phyloP scores from a whole-genome alignment of 768 basidiomycete genomes.

The Kwoniella newhampshirensis region DNA sequence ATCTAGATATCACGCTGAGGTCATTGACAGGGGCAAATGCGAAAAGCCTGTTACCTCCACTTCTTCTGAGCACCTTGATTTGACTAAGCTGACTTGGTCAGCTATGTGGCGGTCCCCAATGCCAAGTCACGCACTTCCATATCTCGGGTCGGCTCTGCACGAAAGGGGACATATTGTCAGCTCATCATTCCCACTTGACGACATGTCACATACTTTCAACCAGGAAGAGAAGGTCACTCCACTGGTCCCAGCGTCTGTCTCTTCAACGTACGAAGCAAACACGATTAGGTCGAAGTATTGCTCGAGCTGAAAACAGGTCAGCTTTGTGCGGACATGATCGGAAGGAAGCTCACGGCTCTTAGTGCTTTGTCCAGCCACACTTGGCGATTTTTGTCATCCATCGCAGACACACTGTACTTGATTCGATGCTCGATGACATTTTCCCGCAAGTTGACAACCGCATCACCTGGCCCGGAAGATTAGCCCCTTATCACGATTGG shows the following conservation, averaged over 20 bases:
- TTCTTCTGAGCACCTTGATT: slow-evolving; percentile 78
- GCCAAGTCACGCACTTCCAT: slow-evolving; percentile 83
- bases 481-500: neutral
- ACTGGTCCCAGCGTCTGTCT: slow-evolving; percentile 60
- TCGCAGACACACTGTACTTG: slow-evolving; percentile 77
- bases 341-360: slow-evolving; percentile 31
- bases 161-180: too few relatives aligned
- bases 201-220: slow-evolving; percentile 65
- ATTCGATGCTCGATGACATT: slow-evolving; percentile 79
- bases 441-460: slow-evolving; percentile 87
- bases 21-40: slow-evolving; percentile 92
- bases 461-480: slow-evolving; percentile 65
- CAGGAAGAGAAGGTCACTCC: slow-evolving; percentile 75
- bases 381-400: slow-evolving; percentile 62
- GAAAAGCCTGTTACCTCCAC: slow-evolving; percentile 73
- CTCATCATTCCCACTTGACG: too few relatives aligned
- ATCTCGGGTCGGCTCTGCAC: slow-evolving; percentile 78
- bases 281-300: slow-evolving; percentile 82
- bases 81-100: slow-evolving; percentile 60
- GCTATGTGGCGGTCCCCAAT: too few relatives aligned
- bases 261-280: slow-evolving; percentile 82
- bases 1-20: slow-evolving; percentile 60
- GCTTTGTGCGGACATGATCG: neutral
- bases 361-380: slow-evolving; percentile 36
- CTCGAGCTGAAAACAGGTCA: slow-evolving; percentile 41